phyloP scores from a whole-genome alignment of 768 basidiomycete genomes.

The Mycena galopus region DNA sequence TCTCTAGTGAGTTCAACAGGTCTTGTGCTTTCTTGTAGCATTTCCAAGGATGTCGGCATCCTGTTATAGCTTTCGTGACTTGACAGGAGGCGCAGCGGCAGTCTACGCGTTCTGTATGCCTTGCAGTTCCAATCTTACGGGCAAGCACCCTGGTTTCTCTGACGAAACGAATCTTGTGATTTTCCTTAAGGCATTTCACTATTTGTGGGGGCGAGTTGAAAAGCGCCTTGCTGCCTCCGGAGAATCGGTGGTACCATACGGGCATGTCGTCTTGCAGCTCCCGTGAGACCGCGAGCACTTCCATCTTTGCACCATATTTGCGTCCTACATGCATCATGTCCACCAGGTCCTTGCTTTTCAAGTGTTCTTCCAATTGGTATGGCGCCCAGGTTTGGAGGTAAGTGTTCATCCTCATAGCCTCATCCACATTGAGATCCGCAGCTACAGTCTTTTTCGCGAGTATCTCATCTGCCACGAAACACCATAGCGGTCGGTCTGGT shows the following conservation, averaged over 20 bases:
- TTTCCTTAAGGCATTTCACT: slow-evolving; percentile 15
- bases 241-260: slow-evolving; percentile 19
- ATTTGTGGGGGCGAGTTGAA: neutral
- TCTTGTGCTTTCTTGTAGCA: slow-evolving; percentile 5
- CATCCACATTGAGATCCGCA: too few species aligned
- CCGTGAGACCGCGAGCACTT: neutral
- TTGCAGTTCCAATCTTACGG: neutral
- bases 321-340: slow-evolving; percentile 9
- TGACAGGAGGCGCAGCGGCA: slow-evolving; percentile 14
- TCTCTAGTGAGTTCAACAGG: neutral
- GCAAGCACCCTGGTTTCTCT: neutral
- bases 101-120: neutral
- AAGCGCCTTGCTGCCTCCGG: neutral
- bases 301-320: slow-evolving; percentile 5
- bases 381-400: too few species aligned
- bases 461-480: too few species aligned
- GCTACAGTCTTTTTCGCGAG: too few species aligned
- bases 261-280: slow-evolving; percentile 6
- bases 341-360: too few species aligned
- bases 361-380: too few species aligned
- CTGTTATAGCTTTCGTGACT: neutral
- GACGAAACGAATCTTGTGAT: neutral
- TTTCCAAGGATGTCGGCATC: slow-evolving; percentile 7
- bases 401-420: too few species aligned
- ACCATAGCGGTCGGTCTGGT: too few species aligned